Evolutionary conservation across 2,329 filamentous ascomycete species (phyloP).

Genomic region (Diaporthe ilicicola): DNA sequence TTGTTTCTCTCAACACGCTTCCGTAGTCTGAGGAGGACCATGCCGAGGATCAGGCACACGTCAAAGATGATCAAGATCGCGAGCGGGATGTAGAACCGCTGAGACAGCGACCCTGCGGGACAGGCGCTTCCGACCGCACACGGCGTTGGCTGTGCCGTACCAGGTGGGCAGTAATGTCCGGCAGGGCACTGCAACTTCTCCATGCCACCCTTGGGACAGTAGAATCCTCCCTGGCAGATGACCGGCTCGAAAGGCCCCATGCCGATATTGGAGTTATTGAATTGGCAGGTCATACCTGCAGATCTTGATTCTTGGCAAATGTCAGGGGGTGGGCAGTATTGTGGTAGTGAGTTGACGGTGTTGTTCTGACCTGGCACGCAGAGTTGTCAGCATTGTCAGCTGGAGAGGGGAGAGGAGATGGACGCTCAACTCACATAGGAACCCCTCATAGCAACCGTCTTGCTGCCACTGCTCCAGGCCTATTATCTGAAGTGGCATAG

Average conservation of each 20-base stretch:
- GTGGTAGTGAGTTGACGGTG: slow-evolving; percentile 55
- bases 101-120: slow-evolving; percentile 50
- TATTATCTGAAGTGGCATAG: slow-evolving; percentile 52
- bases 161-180: slow-evolving; percentile 61
- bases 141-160: slow-evolving; percentile 55
- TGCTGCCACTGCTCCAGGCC: slow-evolving; percentile 45
- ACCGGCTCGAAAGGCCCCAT: slow-evolving; percentile 61
- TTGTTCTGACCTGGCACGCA: slow-evolving; percentile 49
- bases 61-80: slow-evolving; percentile 53
- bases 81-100: slow-evolving; percentile 55
- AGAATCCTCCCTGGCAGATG: slow-evolving; percentile 57
- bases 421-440: slow-evolving; percentile 49
- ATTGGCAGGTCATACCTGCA: slow-evolving; percentile 44
- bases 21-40: slow-evolving; percentile 46
- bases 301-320: slow-evolving; percentile 48
- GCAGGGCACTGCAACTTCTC: slow-evolving; percentile 53
- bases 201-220: slow-evolving; percentile 55
- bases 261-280: slow-evolving; percentile 45
- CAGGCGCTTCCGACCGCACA: slow-evolving; percentile 57
- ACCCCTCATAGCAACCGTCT: slow-evolving; percentile 50
- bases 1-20: slow-evolving; percentile 44
- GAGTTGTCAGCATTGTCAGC: slow-evolving; percentile 15
- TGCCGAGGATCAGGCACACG: slow-evolving; percentile 47
- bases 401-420: background rate
- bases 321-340: slow-evolving; percentile 51